A percentile compares a stretch with the other conserved stretches of the same genome.
phyloP scores from a whole-genome alignment of 2,329 filamentous ascomycete genomes.

The Monosporascus cannonballus region DNA sequence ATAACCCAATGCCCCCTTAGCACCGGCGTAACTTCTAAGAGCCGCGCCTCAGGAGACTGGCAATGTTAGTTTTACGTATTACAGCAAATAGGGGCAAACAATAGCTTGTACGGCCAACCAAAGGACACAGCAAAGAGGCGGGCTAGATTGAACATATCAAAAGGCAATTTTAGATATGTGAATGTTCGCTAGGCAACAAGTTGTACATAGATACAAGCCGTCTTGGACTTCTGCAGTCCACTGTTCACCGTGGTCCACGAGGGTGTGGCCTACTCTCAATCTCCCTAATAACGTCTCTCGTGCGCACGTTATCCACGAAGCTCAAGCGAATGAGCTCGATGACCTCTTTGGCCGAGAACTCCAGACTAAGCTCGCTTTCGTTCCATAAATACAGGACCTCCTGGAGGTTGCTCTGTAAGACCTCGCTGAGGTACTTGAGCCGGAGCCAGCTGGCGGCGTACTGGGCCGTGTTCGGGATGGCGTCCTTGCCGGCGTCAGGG shows the following conservation, averaged over 20 bases:
- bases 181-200: too few species aligned
- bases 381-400: slow-evolving; percentile 60
- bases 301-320: slow-evolving; percentile 57
- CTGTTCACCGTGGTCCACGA: slow-evolving; percentile 1
- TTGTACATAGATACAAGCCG: too few species aligned
- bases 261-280: slow-evolving; percentile 48
- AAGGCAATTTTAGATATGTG: too few species aligned
- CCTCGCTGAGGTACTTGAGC: slow-evolving; percentile 57
- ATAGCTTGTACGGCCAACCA: too few species aligned
- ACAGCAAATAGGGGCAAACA: too few species aligned
- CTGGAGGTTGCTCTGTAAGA: slow-evolving; percentile 60
- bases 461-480: slow-evolving; percentile 50
- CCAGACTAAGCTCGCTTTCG: slow-evolving; percentile 59
- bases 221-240: too few species aligned
- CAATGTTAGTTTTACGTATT: too few species aligned
- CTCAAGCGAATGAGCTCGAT: slow-evolving; percentile 57
- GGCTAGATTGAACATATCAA: too few species aligned
- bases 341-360: slow-evolving; percentile 56
- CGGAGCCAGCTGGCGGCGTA: slow-evolving; percentile 58
- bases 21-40: too few species aligned
- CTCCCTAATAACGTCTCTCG: slow-evolving; percentile 51
- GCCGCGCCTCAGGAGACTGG: too few species aligned
- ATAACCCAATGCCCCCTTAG: too few species aligned
- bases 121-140: too few species aligned
- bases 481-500: slow-evolving; percentile 24